Evolutionary conservation across 208 protist species (phyloP).

Genomic region (Leishmania aethiopica): DNA sequence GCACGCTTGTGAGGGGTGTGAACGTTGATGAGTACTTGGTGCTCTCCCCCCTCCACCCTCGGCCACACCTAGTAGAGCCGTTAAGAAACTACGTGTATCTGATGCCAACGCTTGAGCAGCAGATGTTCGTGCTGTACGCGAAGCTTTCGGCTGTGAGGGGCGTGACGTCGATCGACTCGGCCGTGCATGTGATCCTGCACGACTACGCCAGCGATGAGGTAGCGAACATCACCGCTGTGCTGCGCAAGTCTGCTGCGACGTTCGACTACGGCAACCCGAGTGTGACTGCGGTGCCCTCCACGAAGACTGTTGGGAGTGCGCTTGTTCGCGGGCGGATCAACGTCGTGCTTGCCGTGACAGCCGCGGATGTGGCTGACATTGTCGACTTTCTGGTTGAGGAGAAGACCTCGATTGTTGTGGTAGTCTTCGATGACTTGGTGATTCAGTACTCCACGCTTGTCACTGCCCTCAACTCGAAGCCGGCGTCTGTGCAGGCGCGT

Average conservation of each 20-base stretch:
- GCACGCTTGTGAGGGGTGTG: background rate
- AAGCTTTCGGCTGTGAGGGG: background rate
- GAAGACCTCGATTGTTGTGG: slow-evolving; percentile 18
- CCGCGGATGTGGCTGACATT: slow-evolving; percentile 16
- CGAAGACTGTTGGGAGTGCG: background rate
- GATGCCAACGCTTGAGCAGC: slow-evolving; percentile 54
- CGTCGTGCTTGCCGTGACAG: slow-evolving; percentile 18
- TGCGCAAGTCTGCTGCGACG: slow-evolving; percentile 10
- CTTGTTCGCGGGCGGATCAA: background rate
- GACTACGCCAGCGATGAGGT: slow-evolving; percentile 4
- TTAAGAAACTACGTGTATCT: slow-evolving; percentile 8
- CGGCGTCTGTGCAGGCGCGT: slow-evolving; percentile 23
- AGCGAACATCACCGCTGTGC: background rate
- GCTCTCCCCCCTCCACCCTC: background rate
- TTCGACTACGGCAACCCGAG: background rate
- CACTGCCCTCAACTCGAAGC: slow-evolving; percentile 10
- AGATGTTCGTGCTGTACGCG: slow-evolving; percentile 43
- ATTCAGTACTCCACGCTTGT: slow-evolving; percentile 33
- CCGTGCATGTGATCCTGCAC: slow-evolving; percentile 10
- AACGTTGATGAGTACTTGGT: background rate
- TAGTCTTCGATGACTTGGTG: slow-evolving; percentile 42
- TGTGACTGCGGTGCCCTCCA: background rate
- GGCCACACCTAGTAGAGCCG: background rate
- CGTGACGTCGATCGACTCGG: background rate
- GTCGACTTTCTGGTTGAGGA: slow-evolving; percentile 22